These are phyloP conservation scores for Pythium oligandrum DNA, from an alignment of 352 stramenopile species.

Conservation along the genomic window DNA sequence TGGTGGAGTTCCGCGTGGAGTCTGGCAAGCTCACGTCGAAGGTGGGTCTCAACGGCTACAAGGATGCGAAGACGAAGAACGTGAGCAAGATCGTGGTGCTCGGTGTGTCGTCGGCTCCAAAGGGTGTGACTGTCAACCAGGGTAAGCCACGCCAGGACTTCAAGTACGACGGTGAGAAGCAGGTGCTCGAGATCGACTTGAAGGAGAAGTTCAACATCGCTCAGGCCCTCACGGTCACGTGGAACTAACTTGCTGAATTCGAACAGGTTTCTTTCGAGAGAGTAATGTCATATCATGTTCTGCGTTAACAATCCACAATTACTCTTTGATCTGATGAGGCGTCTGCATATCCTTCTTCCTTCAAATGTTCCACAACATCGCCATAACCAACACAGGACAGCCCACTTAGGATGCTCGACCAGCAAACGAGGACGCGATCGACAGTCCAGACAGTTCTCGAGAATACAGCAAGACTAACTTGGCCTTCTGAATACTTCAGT, in stretches of 20 bases:
- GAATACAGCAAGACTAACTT: too few species aligned
- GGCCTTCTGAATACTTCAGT: too few species aligned
- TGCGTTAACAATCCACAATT: too few species aligned
- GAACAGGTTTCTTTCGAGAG: too few species aligned
- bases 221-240: constrained; percentile 13
- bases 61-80: constrained; percentile 17
- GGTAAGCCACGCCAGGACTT: constrained; percentile 4
- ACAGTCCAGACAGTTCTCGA: too few species aligned
- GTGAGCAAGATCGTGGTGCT: constrained; percentile 24
- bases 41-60: constrained; percentile 15
- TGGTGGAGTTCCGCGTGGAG: constrained; percentile 26
- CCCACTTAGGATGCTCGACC: too few species aligned
- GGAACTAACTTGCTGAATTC: neutral
- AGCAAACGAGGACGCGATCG: too few species aligned
- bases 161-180: constrained; percentile 14
- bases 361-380: too few species aligned
- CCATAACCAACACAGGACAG: too few species aligned
- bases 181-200: constrained; percentile 22
- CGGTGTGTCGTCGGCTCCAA: constrained; percentile 3
- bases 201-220: constrained; percentile 19
- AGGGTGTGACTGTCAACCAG: constrained; percentile 6
- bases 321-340: too few species aligned
- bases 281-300: too few species aligned
- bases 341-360: too few species aligned
- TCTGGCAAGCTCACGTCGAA: constrained; percentile 12